Evolutionary conservation across 306 rosid genomes (phyloP).

Genomic region (Albizia julibrissin): DNA sequence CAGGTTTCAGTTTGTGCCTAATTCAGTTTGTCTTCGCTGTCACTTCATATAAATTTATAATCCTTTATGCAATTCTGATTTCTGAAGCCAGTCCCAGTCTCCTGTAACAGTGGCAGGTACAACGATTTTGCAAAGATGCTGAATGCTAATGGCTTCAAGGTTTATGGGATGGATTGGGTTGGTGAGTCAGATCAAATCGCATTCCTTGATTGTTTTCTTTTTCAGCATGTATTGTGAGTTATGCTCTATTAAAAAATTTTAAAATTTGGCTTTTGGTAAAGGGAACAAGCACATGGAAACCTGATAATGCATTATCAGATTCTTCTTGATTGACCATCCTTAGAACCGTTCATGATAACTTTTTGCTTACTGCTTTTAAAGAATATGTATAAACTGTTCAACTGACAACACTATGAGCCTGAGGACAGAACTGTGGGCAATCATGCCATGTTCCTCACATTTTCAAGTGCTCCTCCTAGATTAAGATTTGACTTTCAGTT

Average conservation of each 20-base stretch:
- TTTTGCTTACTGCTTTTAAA: slow-evolving; percentile 1
- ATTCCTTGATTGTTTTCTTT: background rate
- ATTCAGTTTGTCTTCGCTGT: slow-evolving; percentile 2
- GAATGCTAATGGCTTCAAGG: slow-evolving; percentile 83
- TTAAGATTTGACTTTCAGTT: background rate
- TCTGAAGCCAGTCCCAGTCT: slow-evolving; percentile 33
- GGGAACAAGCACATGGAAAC: background rate
- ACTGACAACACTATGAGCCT: background rate
- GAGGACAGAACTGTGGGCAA: background rate
- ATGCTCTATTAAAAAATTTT: background rate
- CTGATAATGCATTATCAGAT: background rate
- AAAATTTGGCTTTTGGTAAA: background rate
- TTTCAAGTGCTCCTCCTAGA: slow-evolving; percentile 13
- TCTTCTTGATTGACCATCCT: background rate
- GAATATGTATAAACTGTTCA: background rate
- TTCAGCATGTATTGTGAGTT: background rate
- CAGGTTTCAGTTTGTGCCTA: slow-evolving; percentile 52
- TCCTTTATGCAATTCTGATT: slow-evolving; percentile 28
- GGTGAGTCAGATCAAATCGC: slow-evolving; percentile 52
- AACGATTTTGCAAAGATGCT: slow-evolving; percentile 74
- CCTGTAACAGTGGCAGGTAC: slow-evolving; percentile 74
- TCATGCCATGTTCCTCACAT: slow-evolving; percentile 6
- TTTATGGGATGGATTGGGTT: slow-evolving; percentile 95
- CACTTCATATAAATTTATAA: background rate
- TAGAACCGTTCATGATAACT: background rate